These are phyloP conservation scores for Phytomonas sp. DNA, from an alignment of 208 protist species.

Conservation along the genomic window DNA sequence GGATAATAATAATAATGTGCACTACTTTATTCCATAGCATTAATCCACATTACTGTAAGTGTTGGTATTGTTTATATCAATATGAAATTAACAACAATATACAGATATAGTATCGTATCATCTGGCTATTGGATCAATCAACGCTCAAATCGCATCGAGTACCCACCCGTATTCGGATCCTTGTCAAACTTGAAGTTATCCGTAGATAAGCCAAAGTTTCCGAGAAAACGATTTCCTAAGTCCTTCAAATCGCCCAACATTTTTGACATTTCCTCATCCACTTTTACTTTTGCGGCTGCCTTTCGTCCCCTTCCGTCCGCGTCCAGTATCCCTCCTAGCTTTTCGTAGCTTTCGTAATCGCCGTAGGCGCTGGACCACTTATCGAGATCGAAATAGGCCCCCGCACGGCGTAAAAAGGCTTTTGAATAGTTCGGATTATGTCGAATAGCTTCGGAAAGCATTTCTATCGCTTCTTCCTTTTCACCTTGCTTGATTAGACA, in stretches of 20 bases:
- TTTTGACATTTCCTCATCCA: constrained; percentile 91
- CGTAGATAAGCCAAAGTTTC: constrained; percentile 93
- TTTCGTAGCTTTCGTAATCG: constrained; percentile 86
- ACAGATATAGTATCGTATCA: background rate
- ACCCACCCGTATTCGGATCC: constrained; percentile 87
- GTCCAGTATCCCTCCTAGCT: constrained; percentile 55
- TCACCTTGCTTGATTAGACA: constrained; percentile 63
- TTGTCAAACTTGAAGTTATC: constrained; percentile 97
- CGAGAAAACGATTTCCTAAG: constrained; percentile 93
- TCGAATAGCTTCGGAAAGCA: constrained; percentile 79
- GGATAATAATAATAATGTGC: background rate
- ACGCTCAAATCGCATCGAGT: constrained; percentile 91
- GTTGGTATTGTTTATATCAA: background rate
- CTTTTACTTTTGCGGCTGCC: constrained; percentile 64
- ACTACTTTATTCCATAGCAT: background rate
- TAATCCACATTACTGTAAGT: constrained; percentile 9
- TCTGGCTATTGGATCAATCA: background rate
- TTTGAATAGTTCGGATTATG: constrained; percentile 79
- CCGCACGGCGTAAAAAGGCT: constrained; percentile 76
- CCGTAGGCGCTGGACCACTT: constrained; percentile 81
- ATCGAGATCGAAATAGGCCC: constrained; percentile 78
- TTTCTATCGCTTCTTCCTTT: constrained; percentile 62
- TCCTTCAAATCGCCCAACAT: constrained; percentile 95
- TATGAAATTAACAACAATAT: background rate
- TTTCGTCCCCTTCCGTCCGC: constrained; percentile 33